Evolutionary conservation across 1,284 basidiomycete species (phyloP), one percentile per base, ranked within the genome.

Genomic region (Peniophora sp.): DNA sequence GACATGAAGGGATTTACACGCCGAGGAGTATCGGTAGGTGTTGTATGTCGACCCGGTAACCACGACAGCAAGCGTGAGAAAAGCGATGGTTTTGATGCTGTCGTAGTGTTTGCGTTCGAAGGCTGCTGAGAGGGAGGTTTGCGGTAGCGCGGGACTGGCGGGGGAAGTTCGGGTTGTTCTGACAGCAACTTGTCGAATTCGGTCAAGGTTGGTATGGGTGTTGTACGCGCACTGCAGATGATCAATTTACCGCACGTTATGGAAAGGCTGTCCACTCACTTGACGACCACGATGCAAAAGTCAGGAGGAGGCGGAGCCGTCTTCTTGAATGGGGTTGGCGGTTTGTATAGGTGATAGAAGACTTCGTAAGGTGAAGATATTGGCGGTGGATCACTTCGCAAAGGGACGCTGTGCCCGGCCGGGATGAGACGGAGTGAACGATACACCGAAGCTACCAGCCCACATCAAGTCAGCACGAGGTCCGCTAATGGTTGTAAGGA

Each of bases 301-400:
- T 97, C 93, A 3, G 96, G 93, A 1, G 77, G 74, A 3, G 88
- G 83, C 2, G 88, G 89, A 2, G 80, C 70, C 0, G 85, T 83
- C 65, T 91, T 92, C 61, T 84, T 85, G 70, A 87, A 97, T 8
- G 85, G 73, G 0, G 92, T 92, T 2, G 77, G 77, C 2, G 96
- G 96, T 61, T 97, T 96, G 75, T 96, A 97, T 3, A 95, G 75
- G 63, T 97, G 88, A 68, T 78, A 99, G 71, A 97, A 97, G 18
- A 89, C 76, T 47, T 80, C 73, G 65, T 94, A 97, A 0, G 87
- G 86, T 17, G 88, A 83, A 2, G 58, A 51, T 45, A 50, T 6
- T 50, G 48, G 17, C 46, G 27, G 27, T 51, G 53, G 41, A 41
- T 56, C 37, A 46, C 35, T 20, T 34, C 45, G 65, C 50, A 72